These are phyloP conservation scores for Xylaria bambusicola DNA, from an alignment of 495 filamentous ascomycete genomes.

Conservation along the genomic window DNA sequence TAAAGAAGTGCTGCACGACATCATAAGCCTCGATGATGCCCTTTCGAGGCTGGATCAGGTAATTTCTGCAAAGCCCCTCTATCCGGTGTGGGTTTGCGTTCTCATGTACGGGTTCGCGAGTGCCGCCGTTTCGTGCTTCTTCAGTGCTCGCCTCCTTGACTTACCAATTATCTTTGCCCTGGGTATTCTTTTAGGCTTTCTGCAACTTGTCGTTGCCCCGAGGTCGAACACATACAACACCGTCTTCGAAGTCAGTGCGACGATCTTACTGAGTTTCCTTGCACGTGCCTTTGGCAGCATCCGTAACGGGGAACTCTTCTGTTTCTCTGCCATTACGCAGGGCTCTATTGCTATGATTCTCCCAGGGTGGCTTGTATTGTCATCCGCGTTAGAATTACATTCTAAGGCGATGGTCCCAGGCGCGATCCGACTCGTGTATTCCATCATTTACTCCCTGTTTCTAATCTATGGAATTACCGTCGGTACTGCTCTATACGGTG, in stretches of 20 bases:
- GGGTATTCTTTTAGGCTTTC: conserved; percentile 73
- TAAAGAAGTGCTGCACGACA: conserved; percentile 86
- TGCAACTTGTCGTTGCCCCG: conserved; percentile 77
- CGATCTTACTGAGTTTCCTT: conserved; percentile 79
- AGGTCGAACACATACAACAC: conserved; percentile 77
- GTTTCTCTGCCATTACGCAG: conserved; percentile 88
- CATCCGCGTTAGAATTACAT: conserved; percentile 80
- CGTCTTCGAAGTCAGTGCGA: conserved; percentile 84
- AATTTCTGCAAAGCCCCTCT: conserved; percentile 58
- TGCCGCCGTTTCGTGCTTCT: conserved; percentile 75
- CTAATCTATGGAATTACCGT: conserved; percentile 93
- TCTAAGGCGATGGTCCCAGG: conserved; percentile 81
- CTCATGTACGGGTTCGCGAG: conserved; percentile 77
- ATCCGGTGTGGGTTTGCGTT: conserved; percentile 66
- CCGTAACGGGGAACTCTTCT: conserved; percentile 66
- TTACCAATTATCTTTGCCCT: conserved; percentile 81
- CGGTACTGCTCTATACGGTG: conserved; percentile 81
- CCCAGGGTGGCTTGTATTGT: conserved; percentile 68
- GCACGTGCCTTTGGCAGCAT: conserved; percentile 85
- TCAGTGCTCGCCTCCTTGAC: conserved; percentile 81
- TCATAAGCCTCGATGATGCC: conserved; percentile 79
- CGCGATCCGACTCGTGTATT: conserved; percentile 89
- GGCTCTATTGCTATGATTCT: conserved; percentile 86
- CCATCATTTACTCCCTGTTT: conserved; percentile 89
- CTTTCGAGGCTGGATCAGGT: conserved; percentile 67